phyloP scores from a whole-genome alignment of 2,329 filamentous ascomycete genomes.

The Cladosporium phlei region DNA sequence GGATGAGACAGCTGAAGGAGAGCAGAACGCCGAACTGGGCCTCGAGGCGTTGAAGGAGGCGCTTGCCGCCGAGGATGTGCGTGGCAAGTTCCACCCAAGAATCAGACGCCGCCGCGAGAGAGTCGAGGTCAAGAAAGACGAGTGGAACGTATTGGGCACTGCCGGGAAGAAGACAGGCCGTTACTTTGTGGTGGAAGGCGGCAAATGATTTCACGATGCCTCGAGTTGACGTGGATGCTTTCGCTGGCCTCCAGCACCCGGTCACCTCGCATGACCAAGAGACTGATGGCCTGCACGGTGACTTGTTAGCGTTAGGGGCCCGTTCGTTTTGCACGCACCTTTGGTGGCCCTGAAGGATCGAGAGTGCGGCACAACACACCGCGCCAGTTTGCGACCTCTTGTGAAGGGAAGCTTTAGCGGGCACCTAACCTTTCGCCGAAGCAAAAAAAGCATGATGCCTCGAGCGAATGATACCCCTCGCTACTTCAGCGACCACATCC shows the following conservation, averaged over 20 bases:
- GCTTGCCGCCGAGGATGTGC: slow-evolving; percentile 56
- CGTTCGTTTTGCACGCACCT: too few species aligned
- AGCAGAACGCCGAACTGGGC: slow-evolving; percentile 55
- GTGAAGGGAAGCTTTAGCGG: background rate
- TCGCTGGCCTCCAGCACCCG: background rate
- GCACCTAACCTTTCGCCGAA: background rate
- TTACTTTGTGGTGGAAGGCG: slow-evolving; percentile 73
- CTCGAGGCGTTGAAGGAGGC: slow-evolving; percentile 54
- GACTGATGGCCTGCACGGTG: background rate
- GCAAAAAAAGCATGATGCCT: background rate
- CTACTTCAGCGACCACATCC: slow-evolving; percentile 1
- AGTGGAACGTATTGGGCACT: slow-evolving; percentile 66
- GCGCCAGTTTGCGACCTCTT: background rate
- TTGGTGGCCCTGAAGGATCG: slow-evolving; percentile 1
- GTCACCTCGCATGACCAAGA: background rate
- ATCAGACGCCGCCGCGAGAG: slow-evolving; percentile 46
- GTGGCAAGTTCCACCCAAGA: slow-evolving; percentile 50
- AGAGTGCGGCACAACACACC: slow-evolving; percentile 1
- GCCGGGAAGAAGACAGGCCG: slow-evolving; percentile 63
- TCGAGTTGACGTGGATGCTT: too few species aligned
- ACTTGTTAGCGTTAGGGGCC: background rate
- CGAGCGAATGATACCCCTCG: background rate
- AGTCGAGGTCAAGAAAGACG: slow-evolving; percentile 38
- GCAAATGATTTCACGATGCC: slow-evolving; percentile 35
- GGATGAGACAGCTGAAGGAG: slow-evolving; percentile 64